Percentiles rank a stretch among this genome's conserved stretches.
Conservation (phyloP, 768 basidiomycete genomes). For the Lentinula aciculospora region DNA sequence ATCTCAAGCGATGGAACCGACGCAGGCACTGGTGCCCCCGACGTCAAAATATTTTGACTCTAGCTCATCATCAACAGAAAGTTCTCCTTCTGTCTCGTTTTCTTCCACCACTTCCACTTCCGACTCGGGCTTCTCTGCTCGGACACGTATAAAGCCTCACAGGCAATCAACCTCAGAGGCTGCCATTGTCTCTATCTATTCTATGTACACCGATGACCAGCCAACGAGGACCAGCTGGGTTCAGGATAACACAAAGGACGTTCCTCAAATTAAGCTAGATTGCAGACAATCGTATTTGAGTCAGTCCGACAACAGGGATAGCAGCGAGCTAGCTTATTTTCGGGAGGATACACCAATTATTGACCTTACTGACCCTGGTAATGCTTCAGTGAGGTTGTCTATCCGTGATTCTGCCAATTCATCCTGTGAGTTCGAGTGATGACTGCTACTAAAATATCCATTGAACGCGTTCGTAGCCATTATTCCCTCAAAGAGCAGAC, state of each 20-base stretch:
- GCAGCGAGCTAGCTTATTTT: conserved; percentile 5
- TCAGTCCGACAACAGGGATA: conserved; percentile 13
- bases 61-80: conserved; percentile 5
- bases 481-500: background rate
- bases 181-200: conserved; percentile 79
- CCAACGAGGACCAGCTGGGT: conserved; percentile 40
- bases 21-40: conserved; percentile 8
- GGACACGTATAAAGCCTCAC: conserved; percentile 14
- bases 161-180: conserved; percentile 62
- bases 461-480: background rate
- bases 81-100: conserved; percentile 6
- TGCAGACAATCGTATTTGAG: conserved; percentile 15
- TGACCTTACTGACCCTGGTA: conserved; percentile 1
- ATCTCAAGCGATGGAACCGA: background rate
- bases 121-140: conserved; percentile 25
- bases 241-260: conserved; percentile 30
- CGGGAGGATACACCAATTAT: conserved; percentile 1
- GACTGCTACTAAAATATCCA: background rate
- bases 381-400: background rate
- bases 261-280: conserved; percentile 9
- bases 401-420: background rate
- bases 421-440: background rate
- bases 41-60: background rate
- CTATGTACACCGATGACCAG: conserved; percentile 73
- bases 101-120: conserved; percentile 16